Conservation (phyloP, 108 stramenopile genomes). For the Cyclotella kingstonii region DNA sequence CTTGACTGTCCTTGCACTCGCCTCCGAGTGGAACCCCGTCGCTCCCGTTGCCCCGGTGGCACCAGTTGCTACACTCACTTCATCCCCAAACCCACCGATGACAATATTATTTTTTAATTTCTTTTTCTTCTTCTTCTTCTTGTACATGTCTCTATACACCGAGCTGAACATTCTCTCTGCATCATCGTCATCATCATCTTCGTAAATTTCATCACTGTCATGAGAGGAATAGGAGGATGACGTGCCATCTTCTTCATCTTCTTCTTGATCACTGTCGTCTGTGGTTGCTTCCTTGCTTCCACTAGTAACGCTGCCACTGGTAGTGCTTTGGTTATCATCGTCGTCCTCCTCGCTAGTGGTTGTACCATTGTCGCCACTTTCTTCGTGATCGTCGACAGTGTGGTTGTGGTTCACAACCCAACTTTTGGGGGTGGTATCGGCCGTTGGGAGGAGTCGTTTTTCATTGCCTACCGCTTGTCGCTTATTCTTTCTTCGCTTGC, state of each 20-base stretch:
- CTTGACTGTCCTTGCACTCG: constrained; percentile 13
- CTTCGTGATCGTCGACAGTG: constrained; percentile 11
- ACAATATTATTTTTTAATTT: constrained; percentile 15
- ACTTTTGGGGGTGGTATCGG: not conserved
- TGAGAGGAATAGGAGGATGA: constrained; percentile 11
- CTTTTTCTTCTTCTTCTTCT: constrained; percentile 7
- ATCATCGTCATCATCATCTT: constrained; percentile 4
- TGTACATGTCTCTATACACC: not conserved
- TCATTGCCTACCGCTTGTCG: not conserved
- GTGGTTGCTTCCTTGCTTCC: constrained; percentile 16
- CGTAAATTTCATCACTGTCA: not conserved
- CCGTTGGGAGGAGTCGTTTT: constrained; percentile 10
- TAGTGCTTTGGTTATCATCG: constrained; percentile 1
- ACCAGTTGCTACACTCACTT: constrained; percentile 18
- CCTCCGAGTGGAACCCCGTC: constrained; percentile 21
- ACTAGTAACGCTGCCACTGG: constrained; percentile 4
- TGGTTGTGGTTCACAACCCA: constrained; percentile 9
- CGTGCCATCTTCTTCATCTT: no score
- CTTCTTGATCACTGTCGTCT: constrained; percentile 11
- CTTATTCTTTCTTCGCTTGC: constrained; percentile 1
- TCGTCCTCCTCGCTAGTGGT: constrained; percentile 9
- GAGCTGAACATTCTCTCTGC: constrained; percentile 2
- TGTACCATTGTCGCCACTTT: constrained; percentile 4
- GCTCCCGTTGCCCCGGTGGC: constrained; percentile 23
- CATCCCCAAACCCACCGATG: constrained; percentile 14